Percentiles rank a stretch among this genome's conserved stretches.
Evolutionary conservation across 345 rosid species (phyloP).

Genomic region (Rubroshorea leprosula): DNA sequence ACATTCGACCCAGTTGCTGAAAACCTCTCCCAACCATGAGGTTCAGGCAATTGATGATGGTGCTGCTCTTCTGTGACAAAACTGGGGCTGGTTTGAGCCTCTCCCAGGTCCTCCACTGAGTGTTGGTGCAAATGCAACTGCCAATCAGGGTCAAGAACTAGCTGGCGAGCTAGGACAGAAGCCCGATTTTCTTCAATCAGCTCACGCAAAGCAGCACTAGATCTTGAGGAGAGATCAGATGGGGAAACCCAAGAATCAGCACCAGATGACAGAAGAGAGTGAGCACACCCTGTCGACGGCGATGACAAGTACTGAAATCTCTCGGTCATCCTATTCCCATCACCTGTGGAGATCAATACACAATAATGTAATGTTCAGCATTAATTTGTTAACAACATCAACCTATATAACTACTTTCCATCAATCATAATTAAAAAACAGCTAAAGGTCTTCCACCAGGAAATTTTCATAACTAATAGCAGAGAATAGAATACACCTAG

Average conservation of each 20-base stretch:
- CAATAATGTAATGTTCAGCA: no score
- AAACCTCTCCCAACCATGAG: constrained; percentile 22
- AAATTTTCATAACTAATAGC: no score
- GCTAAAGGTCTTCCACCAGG: no score
- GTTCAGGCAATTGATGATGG: constrained; percentile 11
- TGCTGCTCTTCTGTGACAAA: neutral
- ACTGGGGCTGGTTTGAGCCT: constrained; percentile 12
- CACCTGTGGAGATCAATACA: no score
- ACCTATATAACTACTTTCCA: no score
- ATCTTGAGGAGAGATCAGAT: constrained; percentile 42
- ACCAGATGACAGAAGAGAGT: constrained; percentile 69
- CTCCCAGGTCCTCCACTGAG: constrained; percentile 6
- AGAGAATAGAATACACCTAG: no score
- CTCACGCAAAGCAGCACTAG: constrained; percentile 45
- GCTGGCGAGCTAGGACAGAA: constrained; percentile 30
- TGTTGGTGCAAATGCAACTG: constrained; percentile 12
- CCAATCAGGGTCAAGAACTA: constrained; percentile 25
- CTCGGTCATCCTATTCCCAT: constrained; percentile 21
- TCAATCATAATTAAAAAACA: no score
- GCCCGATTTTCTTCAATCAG: constrained; percentile 49
- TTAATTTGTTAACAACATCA: no score
- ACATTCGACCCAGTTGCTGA: constrained; percentile 26
- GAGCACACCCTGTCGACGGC: constrained; percentile 37
- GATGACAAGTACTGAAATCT: constrained; percentile 20
- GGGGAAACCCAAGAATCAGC: constrained; percentile 32